Base-by-base conservation (phyloP, 1,139 yeast genomes). In the Blastobotrys serpentis region DNA sequence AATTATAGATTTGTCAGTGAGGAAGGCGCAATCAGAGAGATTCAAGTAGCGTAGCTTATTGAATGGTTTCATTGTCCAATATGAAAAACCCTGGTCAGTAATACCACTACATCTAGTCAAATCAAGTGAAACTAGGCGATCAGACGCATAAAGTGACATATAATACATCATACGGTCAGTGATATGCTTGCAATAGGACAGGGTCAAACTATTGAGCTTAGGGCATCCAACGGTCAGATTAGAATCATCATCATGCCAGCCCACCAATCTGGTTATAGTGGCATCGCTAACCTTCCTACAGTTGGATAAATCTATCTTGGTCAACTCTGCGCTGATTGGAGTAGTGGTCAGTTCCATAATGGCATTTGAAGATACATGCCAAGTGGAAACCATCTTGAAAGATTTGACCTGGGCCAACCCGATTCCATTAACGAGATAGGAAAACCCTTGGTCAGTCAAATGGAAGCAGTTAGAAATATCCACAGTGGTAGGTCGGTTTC, bases 291-390 rank as follows among this genome's bases (percentile, higher is more conserved):
- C 88, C 57, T 82, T 83, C 30, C 89, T 71, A 60, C 92, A 85
- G 63, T 85, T 84, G 3, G 86, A 76, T 42, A 85, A 68, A 61
- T 84, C 88, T 22, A 85, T 70, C 51, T 77, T 82, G 51, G 75
- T 78, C 40, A 85, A 66, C 53, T 74, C 68, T 43, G 74, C 71
- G 1, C 89, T 89, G 34, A 82, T 80, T 53, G 78, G 75, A 0
- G 84, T 84, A 1, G 78, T 82, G 1, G 87, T 76, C 44, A 85
- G 65, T 62, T 85, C 92, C 86, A 84, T 82, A 19, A 85, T 81
- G 3, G 90, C 86, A 86, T 82, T 80, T 2, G 88, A 86, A 53
- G 84, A 78, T 6, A 84, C 79, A 56, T 83, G 87, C 92, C 92
- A 85, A 44, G 79, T 83, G 22, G 86, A 80, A 50, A 73, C 74